Evolutionary conservation across 2,329 filamentous ascomycete genomes (phyloP), one percentile per base, ranked within the genome.

Genomic region (Cladorrhinum sp.): DNA sequence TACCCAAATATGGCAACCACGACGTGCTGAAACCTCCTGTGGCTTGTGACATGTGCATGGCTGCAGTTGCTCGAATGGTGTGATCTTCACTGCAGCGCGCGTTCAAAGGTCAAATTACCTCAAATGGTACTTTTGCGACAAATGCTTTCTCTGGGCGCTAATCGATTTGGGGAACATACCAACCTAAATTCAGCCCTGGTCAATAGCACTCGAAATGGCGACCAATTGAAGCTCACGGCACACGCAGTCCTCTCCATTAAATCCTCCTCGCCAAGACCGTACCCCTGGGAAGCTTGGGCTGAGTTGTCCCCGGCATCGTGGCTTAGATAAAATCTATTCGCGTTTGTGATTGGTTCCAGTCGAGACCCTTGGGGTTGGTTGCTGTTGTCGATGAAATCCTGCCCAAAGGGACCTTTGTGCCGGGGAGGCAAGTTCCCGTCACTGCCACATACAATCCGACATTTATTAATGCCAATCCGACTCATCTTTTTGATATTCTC

Each of bases 221-320:
- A 41, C 36, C 69, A 67, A 27, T 72, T 58, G 4, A 68, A 69
- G 36, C 12, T 41, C 36, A 8, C 36, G 12, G 16, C 36, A 41
- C 36, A 16, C 3, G 36, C 36, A 41, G 16, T 29, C 25, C 66
- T 59, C 38, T 75, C 66, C n/a, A 66, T 73, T 5, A 29, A 29
- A 29, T 10, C 25, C 10, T 29, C 25, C 4, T 75, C 76, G 32
- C 66, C 66, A 63, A 70, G 76, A 1, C 69, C 70, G 0, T 3
- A 4, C 36, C 16, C 36, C 41, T 45, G 41, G 41, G 41, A 13
- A 4, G 18, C 41, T n/a, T 45, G 16, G 41, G 41, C 41, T 18
- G 41, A 45, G 41, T 22, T 45, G 41, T 50, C 24, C 18, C 36
- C 23, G 12, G 38, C 53, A 23, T 41, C 24, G 53, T 56, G 53